Conservation (phyloP, 75 land plant genomes). For the Picea glauca region DNA sequence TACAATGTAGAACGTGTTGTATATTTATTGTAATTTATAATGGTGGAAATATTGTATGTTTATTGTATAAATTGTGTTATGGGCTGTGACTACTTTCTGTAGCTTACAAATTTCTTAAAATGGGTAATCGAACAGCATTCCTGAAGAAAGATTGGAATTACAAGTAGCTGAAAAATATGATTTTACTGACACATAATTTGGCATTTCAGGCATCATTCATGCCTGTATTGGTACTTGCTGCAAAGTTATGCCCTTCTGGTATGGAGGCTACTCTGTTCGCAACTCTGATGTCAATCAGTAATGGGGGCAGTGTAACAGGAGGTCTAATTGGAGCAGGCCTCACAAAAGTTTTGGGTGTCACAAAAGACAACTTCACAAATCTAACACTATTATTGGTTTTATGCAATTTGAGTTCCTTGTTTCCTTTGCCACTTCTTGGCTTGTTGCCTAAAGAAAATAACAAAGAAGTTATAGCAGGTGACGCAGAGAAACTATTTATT, state of each 20-base stretch:
- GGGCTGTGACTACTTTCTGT: background rate
- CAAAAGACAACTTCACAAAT: conserved; percentile 72
- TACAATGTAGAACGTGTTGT: background rate
- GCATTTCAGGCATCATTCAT: conserved; percentile 84
- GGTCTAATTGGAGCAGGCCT: conserved; percentile 91
- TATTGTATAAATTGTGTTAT: background rate
- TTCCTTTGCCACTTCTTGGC: conserved; percentile 87
- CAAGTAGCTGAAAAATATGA: too few relatives aligned
- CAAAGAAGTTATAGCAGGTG: conserved; percentile 27
- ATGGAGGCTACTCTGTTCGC: conserved; percentile 98
- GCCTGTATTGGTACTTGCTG: conserved; percentile 96
- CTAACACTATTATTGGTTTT: conserved; percentile 62
- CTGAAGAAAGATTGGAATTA: too few relatives aligned
- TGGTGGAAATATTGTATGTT: background rate
- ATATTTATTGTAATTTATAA: background rate
- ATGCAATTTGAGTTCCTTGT: conserved; percentile 84
- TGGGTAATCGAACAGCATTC: background rate
- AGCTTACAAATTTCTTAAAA: background rate
- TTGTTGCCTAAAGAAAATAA: conserved; percentile 72
- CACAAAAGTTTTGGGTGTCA: conserved; percentile 83
- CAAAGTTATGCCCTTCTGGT: conserved; percentile 86
- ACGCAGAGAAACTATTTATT: conserved; percentile 21
- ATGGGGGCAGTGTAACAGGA: conserved; percentile 90
- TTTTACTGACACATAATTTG: conserved; percentile 3
- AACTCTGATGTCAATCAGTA: conserved; percentile 97